Base-by-base conservation (phyloP, 225 moss, liverwort and hornwort species). In the Ulota crispa region DNA sequence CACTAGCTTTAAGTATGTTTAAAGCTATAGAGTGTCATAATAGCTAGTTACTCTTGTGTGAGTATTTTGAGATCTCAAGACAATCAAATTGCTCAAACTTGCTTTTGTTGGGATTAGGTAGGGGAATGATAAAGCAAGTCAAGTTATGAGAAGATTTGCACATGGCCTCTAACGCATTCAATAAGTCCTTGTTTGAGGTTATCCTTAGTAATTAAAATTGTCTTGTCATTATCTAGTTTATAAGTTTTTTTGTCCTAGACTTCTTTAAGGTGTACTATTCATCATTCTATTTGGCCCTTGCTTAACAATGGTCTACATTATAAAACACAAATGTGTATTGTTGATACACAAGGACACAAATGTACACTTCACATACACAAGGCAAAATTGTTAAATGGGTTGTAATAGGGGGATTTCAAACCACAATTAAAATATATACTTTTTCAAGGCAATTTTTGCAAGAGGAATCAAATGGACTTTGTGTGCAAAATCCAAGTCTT, bases 131-230 rank as follows among this genome's bases (percentile, higher is more conserved):
- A 57, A 21, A 74, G 0, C 1, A 57, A 59, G 18, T 1, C 11
- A 56, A 73, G 10, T 73, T 9, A 26, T 19, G 1, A 64, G 20
- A 15, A 24, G 1, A 37, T 16, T 0, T 0, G 18, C 3, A 39
- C 0, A 0, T 10, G 39, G 0, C 37, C 37, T 0, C 4, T 73
- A 0, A 3, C 0, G n/a, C n/a, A 1, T 24, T 0, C n/a, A 0
- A 0, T 24, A 24, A 0, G 9, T 8, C 5, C 2, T 24, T 14
- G 2, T 1, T 2, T 36, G 8, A n/a, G 9, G 0, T 24, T 37
- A 0, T 73, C 6, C 18, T 74, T 39, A 0, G 9, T 31, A 39
- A 39, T 1, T 39, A 37, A 2, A n/a, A 2, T 4, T 37, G 0
- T 3, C 8, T 36, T 37, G 1, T 0, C 16, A 43, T 68, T 23